Evolutionary conservation across 768 basidiomycete species (phyloP), one percentile per base, ranked within the genome.

Genomic region (Hemileccinum rubropunctum): DNA sequence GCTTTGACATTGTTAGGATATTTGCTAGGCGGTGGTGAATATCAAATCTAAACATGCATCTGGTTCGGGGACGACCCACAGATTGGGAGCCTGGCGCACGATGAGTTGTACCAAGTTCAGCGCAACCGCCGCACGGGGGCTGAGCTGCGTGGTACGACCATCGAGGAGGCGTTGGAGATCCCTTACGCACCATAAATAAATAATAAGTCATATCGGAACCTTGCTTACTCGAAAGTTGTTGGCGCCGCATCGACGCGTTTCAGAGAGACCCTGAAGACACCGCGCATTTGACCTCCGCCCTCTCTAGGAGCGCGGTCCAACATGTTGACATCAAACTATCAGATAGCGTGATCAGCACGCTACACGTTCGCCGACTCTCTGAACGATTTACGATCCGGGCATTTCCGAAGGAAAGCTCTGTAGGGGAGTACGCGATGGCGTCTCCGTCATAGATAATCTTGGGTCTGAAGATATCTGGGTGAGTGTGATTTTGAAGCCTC

Each of bases 41-140:
- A 35, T 15, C 38, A 15, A 20, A 17, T 27, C 38, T 10, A 1
- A 38, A 45, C 35, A 17, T 11, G 45, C 13, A 17, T 18, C 28
- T 8, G n/a, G 21, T 21, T 34, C 14, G n/a, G 38, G 39, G 40
- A 47, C 13, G 21, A 66, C 73, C 26, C 46, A 76, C 79, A 73
- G 53, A 32, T 81, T 80, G 0, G 73, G 69, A 0, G 63, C 71
- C 45, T 81, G 79, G 0, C 78, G 71, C 2, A 82, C 51, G 11
- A 82, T 68, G 1, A 81, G 61, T 39, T 82, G 79, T 0, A 81
- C 47, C 1, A 82, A 56, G 33, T 77, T 82, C 0, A 72, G 68
- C 0, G 78, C 77, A 3, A 68, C 66, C 2, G 62, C 34, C 4
- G 71, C 67, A 21, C 67, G 56, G 27, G 44, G 56, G 17, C n/a